Evolutionary conservation across 352 stramenopile species (phyloP), one percentile per base, ranked within the genome.

Genomic region (Chloridella minuta): DNA sequence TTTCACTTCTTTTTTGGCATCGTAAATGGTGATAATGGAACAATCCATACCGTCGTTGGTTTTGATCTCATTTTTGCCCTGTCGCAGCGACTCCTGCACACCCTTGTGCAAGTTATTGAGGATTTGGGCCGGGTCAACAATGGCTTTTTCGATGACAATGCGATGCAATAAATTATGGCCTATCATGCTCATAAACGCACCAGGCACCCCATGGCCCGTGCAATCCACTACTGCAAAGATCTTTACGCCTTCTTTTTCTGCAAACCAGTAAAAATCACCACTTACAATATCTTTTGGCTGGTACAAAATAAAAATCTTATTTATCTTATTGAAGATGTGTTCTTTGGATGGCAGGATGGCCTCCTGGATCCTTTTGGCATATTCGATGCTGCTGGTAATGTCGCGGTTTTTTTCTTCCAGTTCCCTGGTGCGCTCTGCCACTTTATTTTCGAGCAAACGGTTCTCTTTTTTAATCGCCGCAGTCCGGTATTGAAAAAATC

Each of bases 281-380:
- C 40, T 66, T n/a, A 66, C 40, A 66, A 66, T 66, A 66, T 66
- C 40, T 66, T 66, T 66, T 66, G 40, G 40, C 40, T 66, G 40
- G n/a, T 66, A 66, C n/a, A 66, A 66, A 66, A 66, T 66, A 66
- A 66, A 66, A 18, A 66, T n/a, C 40, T 66, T 66, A 66, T 66
- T 66, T 10, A 66, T 10, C n/a, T 66, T 66, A 18, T 66, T 10
- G 40, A 18, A 66, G 40, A 66, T 66, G 40, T 10, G 10, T 10
- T 66, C 40, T n/a, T 66, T 66, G n/a, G 40, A 66, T 18, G 40
- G 40, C 40, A 66, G 40, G n/a, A 66, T 66, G 40, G 40, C 40
- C n/a, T 66, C 40, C 40, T 66, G 40, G 40, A 66, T 66, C 40
- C 40, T 10, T 66, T 66, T 66, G 10, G 40, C 40, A 66, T 66